Evolutionary conservation across 805 yeast species (phyloP).

Genomic region (Cyberlindnera suaveolens): DNA sequence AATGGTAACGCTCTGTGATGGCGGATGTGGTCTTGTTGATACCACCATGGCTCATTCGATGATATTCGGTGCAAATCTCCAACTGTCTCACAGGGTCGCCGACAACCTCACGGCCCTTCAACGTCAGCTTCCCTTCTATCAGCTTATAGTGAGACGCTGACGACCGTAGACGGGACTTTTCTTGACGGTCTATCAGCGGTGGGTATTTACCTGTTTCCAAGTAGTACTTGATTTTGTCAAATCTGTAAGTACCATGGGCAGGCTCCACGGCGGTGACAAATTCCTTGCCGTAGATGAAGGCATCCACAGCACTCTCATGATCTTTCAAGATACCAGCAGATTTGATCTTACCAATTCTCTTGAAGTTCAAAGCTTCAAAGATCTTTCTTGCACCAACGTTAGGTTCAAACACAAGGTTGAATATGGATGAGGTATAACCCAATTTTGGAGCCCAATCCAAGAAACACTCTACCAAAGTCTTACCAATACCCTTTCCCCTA

Average conservation of each 20-base stretch:
- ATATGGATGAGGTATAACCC: slow-evolving; percentile 79
- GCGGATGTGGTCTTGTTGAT: slow-evolving; percentile 80
- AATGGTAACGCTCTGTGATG: slow-evolving; percentile 76
- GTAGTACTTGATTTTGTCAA: slow-evolving; percentile 72
- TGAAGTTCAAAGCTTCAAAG: slow-evolving; percentile 71
- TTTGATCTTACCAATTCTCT: slow-evolving; percentile 70
- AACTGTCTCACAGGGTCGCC: slow-evolving; percentile 69
- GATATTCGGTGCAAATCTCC: slow-evolving; percentile 67
- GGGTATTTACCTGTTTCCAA: slow-evolving; percentile 85
- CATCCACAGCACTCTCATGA: slow-evolving; percentile 79
- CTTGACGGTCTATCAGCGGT: slow-evolving; percentile 71
- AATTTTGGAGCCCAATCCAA: slow-evolving; percentile 87
- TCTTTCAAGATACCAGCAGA: slow-evolving; percentile 89
- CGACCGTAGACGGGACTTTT: slow-evolving; percentile 81
- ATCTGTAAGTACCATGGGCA: slow-evolving; percentile 46
- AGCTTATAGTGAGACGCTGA: slow-evolving; percentile 72
- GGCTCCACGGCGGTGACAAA: slow-evolving; percentile 41
- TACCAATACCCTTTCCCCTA: slow-evolving; percentile 87
- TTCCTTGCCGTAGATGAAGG: slow-evolving; percentile 78
- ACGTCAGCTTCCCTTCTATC: slow-evolving; percentile 63
- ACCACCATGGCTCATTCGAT: slow-evolving; percentile 70
- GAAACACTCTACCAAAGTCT: slow-evolving; percentile 75
- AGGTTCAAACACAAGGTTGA: slow-evolving; percentile 84
- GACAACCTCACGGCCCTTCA: slow-evolving; percentile 80
- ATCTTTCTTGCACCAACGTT: slow-evolving; percentile 78